Conservation (phyloP, 768 basidiomycete species). For the Tulasnella calospora region DNA sequence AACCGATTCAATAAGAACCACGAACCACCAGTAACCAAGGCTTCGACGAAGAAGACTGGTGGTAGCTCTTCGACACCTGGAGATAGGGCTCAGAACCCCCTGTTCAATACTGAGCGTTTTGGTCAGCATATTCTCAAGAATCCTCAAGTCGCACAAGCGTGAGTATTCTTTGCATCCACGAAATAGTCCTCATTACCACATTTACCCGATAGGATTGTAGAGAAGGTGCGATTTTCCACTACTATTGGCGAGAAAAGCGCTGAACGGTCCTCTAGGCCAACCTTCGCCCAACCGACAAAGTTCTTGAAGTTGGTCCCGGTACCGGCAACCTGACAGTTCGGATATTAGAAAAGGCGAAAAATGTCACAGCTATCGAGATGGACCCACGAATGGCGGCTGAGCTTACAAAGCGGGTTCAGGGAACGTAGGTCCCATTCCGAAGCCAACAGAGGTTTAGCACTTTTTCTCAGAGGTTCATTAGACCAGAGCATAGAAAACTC, state of each 20-base stretch:
- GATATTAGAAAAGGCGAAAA: constrained; percentile 89
- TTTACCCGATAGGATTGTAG: constrained; percentile 48
- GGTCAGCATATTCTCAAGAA: constrained; percentile 98
- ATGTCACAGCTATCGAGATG: constrained; percentile 92
- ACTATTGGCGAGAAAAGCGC: not conserved
- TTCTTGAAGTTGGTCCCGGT: constrained; percentile 95
- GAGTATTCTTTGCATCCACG: constrained; percentile 34
- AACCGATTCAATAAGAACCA: constrained; percentile 68
- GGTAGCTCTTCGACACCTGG: constrained; percentile 27
- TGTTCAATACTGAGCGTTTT: constrained; percentile 91
- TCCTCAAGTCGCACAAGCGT: constrained; percentile 86
- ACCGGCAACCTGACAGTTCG: constrained; percentile 93
- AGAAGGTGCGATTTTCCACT: constrained; percentile 43
- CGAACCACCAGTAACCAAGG: constrained; percentile 51
- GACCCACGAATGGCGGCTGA: constrained; percentile 99
- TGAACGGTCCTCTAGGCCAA: constrained; percentile 57
- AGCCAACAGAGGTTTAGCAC: not conserved
- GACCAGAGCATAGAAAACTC: constrained; percentile 91
- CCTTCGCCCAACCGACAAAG: constrained; percentile 87
- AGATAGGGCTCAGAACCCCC: constrained; percentile 56
- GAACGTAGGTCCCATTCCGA: constrained; percentile 67
- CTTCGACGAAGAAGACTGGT: constrained; percentile 44
- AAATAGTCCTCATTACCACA: not conserved
- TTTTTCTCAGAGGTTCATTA: constrained; percentile 35
- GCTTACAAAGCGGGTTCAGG: constrained; percentile 93